These are phyloP conservation scores for Diaporthe capsici DNA, from an alignment of 2,329 filamentous ascomycete genomes.

Conservation along the genomic window DNA sequence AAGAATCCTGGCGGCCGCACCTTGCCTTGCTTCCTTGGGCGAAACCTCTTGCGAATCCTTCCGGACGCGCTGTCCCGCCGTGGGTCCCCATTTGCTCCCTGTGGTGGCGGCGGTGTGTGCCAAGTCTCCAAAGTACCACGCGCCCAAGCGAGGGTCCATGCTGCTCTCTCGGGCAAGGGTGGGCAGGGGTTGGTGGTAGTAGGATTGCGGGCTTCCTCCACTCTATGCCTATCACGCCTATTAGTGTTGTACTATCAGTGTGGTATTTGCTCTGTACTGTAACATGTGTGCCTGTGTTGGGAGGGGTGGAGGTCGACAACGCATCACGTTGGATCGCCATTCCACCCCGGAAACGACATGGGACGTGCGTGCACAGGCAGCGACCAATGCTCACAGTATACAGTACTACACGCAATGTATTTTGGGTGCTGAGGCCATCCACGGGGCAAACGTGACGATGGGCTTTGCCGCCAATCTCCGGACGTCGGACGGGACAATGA, in stretches of 20 bases:
- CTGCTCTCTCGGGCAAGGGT: conserved; percentile 2
- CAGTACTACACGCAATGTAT: conserved; percentile 6
- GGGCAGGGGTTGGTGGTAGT: conserved; percentile 16
- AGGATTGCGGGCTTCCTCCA: conserved; percentile 29
- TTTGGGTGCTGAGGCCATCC: background rate
- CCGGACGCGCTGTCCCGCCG: conserved; percentile 18
- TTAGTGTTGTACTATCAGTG: conserved; percentile 10
- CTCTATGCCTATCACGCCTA: conserved; percentile 4
- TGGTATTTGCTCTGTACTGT: conserved; percentile 20
- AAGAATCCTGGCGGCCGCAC: conserved; percentile 41
- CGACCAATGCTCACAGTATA: conserved; percentile 21
- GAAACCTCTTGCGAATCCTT: conserved; percentile 28
- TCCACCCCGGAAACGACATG: conserved; percentile 32
- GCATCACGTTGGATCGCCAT: conserved; percentile 35
- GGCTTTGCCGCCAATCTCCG: background rate
- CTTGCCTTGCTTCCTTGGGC: conserved; percentile 33
- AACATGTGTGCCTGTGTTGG: conserved; percentile 10
- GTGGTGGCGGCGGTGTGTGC: conserved; percentile 30
- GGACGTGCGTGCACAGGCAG: conserved; percentile 22
- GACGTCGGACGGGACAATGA: background rate
- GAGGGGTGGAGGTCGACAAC: conserved; percentile 33
- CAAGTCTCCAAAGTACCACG: conserved; percentile 25
- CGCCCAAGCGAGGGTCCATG: conserved; percentile 23
- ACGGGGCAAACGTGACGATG: conserved; percentile 11
- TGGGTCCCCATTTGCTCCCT: conserved; percentile 11